Percentiles rank a stretch among this genome's conserved stretches.
Evolutionary conservation across 176 grass and related monocot species (phyloP).

Genomic region (Eremochloa ophiuroides): DNA sequence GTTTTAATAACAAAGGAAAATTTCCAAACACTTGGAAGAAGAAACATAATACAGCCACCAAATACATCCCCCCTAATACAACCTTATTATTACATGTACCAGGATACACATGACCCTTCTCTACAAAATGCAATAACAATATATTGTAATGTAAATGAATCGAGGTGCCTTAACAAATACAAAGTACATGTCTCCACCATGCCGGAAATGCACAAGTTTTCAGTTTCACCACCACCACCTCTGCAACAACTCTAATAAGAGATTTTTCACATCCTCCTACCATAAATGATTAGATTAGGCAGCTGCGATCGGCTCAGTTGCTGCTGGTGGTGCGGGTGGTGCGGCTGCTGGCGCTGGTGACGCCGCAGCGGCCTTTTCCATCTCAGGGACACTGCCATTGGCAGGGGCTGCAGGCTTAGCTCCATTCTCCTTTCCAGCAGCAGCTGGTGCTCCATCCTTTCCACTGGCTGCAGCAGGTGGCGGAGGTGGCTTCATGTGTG

Average conservation of each 20-base stretch:
- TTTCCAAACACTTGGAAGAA: not conserved
- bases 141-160: conserved; percentile 35
- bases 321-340: not conserved
- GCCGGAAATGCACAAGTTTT: not conserved
- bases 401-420: conserved; percentile 23
- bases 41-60: conserved; percentile 10
- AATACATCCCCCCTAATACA: conserved; percentile 6
- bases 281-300: conserved; percentile 28
- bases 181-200: not conserved
- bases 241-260: conserved; percentile 3
- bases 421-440: conserved; percentile 42
- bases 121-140: conserved; percentile 52
- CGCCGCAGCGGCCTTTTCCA: conserved; percentile 13
- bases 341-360: not conserved
- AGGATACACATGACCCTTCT: conserved; percentile 17
- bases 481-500: conserved; percentile 69
- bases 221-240: not conserved
- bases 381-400: conserved; percentile 38
- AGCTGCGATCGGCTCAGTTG: conserved; percentile 25
- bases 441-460: conserved; percentile 35
- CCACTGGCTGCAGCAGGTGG: not conserved
- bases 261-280: conserved; percentile 5
- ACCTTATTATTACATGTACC: conserved; percentile 7
- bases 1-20: not conserved
- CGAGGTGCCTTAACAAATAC: conserved; percentile 23